Base-by-base conservation (phyloP, 495 filamentous ascomycete genomes). In the Penicillium cinerascens region DNA sequence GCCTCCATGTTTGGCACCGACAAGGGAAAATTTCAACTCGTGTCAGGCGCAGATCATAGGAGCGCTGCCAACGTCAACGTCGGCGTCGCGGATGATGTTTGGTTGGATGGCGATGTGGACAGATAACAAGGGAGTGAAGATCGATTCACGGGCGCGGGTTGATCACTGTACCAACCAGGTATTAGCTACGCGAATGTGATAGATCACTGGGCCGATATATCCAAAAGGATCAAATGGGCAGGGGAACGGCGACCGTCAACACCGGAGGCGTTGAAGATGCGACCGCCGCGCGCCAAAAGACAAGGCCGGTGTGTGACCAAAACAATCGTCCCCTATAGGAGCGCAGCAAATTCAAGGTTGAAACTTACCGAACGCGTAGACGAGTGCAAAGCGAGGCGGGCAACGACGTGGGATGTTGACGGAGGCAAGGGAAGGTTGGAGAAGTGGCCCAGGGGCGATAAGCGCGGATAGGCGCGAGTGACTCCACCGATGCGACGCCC, bases 1-100 rank as follows among this genome's bases (percentile, higher is more conserved):
- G 63, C 47, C 53, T 77, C 74, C 74, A 77, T 77, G 17, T 47
- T 71, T 16, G 42, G 45, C 20, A 35, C 41, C 41, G 51, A 43
- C 40, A 47, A 41, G n/a, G 41, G 26, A 49, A n/a, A 29, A 49
- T 40, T 39, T 56, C 47, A 27, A 38, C 26, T 44, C 33, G 42
- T 47, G 40, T 60, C 22, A 63, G 10, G 41, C 26, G 15, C 23
- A 36, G 52, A 39, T 53, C 57, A 69, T 67, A 53, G 44, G 56
- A 39, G 35, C 21, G 35, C 21, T 20, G 44, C 51, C 58, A 26
- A 7, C 8, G 17, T 44, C 58, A 26, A 7, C 8, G 17, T 44
- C 25, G 49, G 51, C 25, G 53, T 22, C 49, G 36, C 46, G 49
- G 44, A 47, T 17, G 49, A 58, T 26, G 37, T 56, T 8, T 38